Conservation (phyloP, 2,329 filamentous ascomycete genomes). For the Pyricularia pennisetigena region DNA sequence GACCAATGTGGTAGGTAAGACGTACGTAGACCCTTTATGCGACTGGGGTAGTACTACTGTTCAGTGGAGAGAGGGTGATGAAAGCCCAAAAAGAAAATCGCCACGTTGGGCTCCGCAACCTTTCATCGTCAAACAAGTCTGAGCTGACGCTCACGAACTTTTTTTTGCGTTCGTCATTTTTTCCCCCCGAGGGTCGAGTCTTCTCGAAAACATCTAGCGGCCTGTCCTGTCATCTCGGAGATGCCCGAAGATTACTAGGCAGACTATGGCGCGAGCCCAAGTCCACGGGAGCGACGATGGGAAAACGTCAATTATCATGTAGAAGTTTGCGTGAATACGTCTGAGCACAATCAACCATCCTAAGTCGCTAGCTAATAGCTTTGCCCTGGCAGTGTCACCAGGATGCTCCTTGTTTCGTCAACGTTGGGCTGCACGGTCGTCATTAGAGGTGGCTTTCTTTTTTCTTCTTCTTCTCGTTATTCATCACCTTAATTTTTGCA, state of each 20-base stretch:
- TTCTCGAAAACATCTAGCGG: neutral
- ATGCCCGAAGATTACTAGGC: neutral
- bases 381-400: neutral
- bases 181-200: neutral
- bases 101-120: no score
- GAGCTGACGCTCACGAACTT: neutral
- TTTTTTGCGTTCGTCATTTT: neutral
- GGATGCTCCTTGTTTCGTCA: neutral
- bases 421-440: neutral
- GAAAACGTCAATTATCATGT: neutral
- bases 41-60: no score
- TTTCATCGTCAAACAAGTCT: no score
- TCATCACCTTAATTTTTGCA: neutral
- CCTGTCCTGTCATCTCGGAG: neutral
- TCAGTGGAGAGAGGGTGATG: no score
- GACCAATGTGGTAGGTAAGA: neutral
- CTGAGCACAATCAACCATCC: neutral
- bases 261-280: neutral
- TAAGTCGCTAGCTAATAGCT: neutral
- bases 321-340: neutral
- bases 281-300: neutral
- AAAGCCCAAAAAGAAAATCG: no score
- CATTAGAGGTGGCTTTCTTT: neutral
- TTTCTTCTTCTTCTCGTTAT: neutral
- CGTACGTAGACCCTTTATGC: neutral